Evolutionary conservation across 106 monocot species (phyloP).

Genomic region (Narthecium ossifragum): DNA sequence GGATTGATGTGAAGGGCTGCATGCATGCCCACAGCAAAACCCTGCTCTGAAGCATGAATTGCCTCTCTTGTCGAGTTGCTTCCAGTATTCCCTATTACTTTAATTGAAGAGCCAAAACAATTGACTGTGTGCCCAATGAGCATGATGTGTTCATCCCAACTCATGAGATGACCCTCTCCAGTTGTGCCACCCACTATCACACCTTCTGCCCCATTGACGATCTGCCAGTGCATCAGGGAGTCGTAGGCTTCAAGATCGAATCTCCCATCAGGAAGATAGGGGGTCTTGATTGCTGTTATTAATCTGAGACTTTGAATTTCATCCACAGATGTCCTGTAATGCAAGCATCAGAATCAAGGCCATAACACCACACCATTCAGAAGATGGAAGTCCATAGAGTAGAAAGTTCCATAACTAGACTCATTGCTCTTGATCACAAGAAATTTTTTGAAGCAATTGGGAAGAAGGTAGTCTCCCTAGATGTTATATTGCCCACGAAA

Average conservation of each 20-base stretch:
- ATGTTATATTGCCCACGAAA: too few relatives aligned
- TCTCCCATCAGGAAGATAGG: conserved; percentile 87
- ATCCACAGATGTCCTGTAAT: conserved; percentile 61
- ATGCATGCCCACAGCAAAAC: conserved; percentile 95
- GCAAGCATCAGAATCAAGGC: too few relatives aligned
- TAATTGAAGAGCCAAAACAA: conserved; percentile 74
- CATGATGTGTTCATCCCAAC: conserved; percentile 99
- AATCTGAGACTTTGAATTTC: conserved; percentile 70
- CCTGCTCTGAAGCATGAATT: conserved; percentile 87
- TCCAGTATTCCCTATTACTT: conserved; percentile 92
- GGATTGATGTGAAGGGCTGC: conserved; percentile 93
- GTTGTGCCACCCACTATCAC: conserved; percentile 96
- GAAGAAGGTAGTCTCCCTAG: too few relatives aligned
- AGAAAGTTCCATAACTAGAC: too few relatives aligned
- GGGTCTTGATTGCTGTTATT: conserved; percentile 93
- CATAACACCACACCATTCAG: too few relatives aligned
- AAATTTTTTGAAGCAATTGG: too few relatives aligned
- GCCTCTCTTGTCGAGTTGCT: conserved; percentile 95
- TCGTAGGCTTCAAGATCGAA: conserved; percentile 92
- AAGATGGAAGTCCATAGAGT: too few relatives aligned
- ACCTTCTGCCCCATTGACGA: conserved; percentile 67
- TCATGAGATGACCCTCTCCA: conserved; percentile 97
- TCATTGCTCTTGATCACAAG: too few relatives aligned
- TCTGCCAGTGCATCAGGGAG: conserved; percentile 62
- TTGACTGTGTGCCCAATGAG: conserved; percentile 91